Percentiles rank a stretch among this genome's conserved stretches.
phyloP scores from a whole-genome alignment of 345 rosid genomes.

The Sonneratia alba region DNA sequence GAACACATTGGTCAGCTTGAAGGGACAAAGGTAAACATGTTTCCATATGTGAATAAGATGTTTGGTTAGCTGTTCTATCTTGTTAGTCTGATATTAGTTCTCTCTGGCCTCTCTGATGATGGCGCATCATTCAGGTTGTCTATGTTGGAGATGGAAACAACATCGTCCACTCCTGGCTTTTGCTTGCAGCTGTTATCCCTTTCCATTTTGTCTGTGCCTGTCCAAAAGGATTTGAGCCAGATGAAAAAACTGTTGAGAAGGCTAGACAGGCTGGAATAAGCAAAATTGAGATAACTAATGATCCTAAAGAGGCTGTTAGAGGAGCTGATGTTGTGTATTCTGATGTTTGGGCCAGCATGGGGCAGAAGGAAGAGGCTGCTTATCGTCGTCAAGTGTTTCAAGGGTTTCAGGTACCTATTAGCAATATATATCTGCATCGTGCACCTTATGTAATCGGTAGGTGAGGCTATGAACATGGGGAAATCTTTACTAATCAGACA shows the following conservation, averaged over 20 bases:
- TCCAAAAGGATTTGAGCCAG: constrained; percentile 87
- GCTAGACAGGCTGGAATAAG: constrained; percentile 67
- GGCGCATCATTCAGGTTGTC: constrained; percentile 52
- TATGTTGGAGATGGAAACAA: constrained; percentile 97
- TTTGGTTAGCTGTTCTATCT: not conserved
- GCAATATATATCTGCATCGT: not conserved
- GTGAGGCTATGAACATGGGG: not conserved
- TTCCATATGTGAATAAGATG: not conserved
- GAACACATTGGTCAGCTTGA: constrained; percentile 78
- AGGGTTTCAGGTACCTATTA: constrained; percentile 69
- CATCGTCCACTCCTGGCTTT: constrained; percentile 90
- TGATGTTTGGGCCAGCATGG: constrained; percentile 99
- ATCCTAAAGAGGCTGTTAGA: constrained; percentile 75
- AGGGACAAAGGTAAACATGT: constrained; percentile 69
- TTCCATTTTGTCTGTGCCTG: constrained; percentile 94
- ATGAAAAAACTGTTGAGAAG: constrained; percentile 60
- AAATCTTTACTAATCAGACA: not conserved
- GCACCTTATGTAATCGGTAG: not conserved
- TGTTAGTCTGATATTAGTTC: not conserved
- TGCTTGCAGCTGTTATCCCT: constrained; percentile 83
- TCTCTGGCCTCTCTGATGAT: constrained; percentile 8
- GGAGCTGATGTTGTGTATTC: constrained; percentile 98
- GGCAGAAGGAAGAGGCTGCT: constrained; percentile 95
- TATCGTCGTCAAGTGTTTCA: constrained; percentile 63
- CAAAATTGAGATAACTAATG: constrained; percentile 82